A percentile compares a stretch with the other conserved stretches of the same genome.
Conservation (phyloP, 129 eudicot species). For the Escallonia herrerae region DNA sequence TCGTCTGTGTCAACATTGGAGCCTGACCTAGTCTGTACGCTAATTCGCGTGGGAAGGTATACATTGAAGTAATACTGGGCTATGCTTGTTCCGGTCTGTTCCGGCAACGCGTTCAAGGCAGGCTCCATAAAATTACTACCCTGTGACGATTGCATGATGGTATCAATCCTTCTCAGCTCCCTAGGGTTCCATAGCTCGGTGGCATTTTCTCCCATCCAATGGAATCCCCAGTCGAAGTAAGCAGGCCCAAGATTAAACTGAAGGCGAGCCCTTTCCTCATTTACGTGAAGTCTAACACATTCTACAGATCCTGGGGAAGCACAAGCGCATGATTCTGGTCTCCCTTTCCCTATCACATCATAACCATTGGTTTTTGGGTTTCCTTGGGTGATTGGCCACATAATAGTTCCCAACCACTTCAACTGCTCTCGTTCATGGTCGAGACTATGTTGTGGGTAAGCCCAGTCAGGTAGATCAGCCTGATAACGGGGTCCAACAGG, state of each 20-base stretch:
- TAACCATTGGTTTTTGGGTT: not conserved
- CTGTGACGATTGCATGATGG: constrained; percentile 5
- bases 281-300: constrained; percentile 14
- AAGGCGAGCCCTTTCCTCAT: constrained; percentile 11
- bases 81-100: constrained; percentile 23
- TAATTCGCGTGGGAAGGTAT: constrained; percentile 9
- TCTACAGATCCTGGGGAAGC: constrained; percentile 9
- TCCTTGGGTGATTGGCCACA: constrained; percentile 21
- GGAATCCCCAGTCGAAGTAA: constrained; percentile 30
- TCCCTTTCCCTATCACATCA: constrained; percentile 23
- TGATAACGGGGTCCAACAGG: constrained; percentile 41
- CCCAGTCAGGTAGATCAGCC: constrained; percentile 29
- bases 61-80: constrained; percentile 53
- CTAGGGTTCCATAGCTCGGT: constrained; percentile 21
- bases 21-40: too few relatives aligned
- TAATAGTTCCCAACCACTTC: constrained; percentile 20
- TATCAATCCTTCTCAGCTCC: constrained; percentile 16
- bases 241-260: constrained; percentile 24
- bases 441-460: not conserved
- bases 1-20: too few relatives aligned
- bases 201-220: constrained; percentile 37
- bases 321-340: constrained; percentile 21
- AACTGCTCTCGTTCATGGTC: not conserved
- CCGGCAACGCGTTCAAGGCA: constrained; percentile 11
- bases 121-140: constrained; percentile 15